A percentile compares a stretch with the other conserved stretches of the same genome.
phyloP scores from a whole-genome alignment of 352 stramenopile genomes.

The Phytophthora palmivora region DNA sequence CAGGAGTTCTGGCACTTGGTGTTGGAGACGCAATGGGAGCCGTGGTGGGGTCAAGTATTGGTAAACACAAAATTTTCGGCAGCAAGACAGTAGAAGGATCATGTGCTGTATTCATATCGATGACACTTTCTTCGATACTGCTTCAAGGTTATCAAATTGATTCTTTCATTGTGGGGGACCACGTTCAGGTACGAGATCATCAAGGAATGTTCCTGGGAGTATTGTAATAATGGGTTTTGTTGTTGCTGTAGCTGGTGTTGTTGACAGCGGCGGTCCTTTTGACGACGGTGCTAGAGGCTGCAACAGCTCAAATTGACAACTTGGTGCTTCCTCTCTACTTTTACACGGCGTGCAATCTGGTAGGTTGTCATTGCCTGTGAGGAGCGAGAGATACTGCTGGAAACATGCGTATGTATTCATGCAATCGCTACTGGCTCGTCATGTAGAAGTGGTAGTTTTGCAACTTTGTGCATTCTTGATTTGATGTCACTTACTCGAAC shows the following conservation, averaged over 20 bases:
- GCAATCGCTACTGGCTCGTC: not conserved
- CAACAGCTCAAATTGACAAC: constrained; percentile 86
- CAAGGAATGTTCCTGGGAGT: too few species aligned
- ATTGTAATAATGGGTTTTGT: too few species aligned
- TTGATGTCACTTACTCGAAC: constrained; percentile 4
- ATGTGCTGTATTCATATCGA: constrained; percentile 65
- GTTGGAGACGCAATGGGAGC: constrained; percentile 84
- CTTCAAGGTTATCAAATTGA: constrained; percentile 53
- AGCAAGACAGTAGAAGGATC: constrained; percentile 75
- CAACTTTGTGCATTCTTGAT: too few species aligned
- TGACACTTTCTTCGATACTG: constrained; percentile 51
- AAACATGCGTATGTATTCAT: constrained; percentile 1
- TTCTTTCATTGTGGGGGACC: constrained; percentile 26
- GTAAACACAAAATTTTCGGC: constrained; percentile 59
- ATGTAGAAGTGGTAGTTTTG: too few species aligned
- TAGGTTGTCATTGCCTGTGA: constrained; percentile 43
- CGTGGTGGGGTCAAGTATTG: constrained; percentile 59
- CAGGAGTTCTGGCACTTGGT: constrained; percentile 73
- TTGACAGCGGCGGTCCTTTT: constrained; percentile 42
- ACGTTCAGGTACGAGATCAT: constrained; percentile 42
- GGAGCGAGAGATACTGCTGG: not conserved
- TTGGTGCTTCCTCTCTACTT: constrained; percentile 81
- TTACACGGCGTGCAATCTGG: constrained; percentile 60
- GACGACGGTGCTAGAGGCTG: constrained; percentile 71
- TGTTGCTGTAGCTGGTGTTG: constrained; percentile 12